Conservation (phyloP, 2,329 filamentous ascomycete genomes). For the Colletotrichum scovillei region DNA sequence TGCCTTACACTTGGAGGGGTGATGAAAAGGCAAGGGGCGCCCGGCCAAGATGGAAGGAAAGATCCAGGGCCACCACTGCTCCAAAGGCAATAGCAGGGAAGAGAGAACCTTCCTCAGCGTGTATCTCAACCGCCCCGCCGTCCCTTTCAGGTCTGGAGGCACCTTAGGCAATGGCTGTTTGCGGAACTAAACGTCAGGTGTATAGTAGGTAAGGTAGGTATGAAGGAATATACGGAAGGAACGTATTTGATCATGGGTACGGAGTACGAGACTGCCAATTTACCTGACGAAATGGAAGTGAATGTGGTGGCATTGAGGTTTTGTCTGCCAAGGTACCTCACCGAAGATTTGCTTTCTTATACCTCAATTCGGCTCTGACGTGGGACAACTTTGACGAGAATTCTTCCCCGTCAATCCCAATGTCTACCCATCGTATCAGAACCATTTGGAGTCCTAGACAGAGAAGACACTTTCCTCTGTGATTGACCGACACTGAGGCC, state of each 20-base stretch:
- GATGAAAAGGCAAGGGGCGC: slow-evolving; percentile 11
- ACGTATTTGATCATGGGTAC: neutral
- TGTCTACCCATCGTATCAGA: neutral
- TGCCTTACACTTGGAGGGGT: slow-evolving; percentile 2
- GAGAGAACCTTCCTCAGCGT: neutral
- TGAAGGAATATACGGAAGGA: neutral
- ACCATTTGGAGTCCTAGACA: too few species aligned
- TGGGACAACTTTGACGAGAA: neutral
- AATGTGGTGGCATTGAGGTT: neutral
- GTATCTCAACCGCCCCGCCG: neutral
- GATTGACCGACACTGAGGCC: neutral
- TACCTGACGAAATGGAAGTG: neutral
- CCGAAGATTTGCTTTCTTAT: too few species aligned
- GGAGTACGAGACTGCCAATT: neutral
- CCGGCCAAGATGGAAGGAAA: neutral
- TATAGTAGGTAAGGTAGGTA: neutral
- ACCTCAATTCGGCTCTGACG: neutral
- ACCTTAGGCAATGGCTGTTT: neutral
- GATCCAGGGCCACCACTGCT: neutral
- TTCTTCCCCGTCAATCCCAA: neutral
- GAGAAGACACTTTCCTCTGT: neutral
- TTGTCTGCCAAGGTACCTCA: neutral
- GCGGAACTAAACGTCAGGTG: neutral
- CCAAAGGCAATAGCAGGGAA: neutral
- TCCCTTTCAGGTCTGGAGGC: neutral